These are phyloP conservation scores for Dipteronia sinensis DNA, from an alignment of 345 rosid species.

Conservation along the genomic window DNA sequence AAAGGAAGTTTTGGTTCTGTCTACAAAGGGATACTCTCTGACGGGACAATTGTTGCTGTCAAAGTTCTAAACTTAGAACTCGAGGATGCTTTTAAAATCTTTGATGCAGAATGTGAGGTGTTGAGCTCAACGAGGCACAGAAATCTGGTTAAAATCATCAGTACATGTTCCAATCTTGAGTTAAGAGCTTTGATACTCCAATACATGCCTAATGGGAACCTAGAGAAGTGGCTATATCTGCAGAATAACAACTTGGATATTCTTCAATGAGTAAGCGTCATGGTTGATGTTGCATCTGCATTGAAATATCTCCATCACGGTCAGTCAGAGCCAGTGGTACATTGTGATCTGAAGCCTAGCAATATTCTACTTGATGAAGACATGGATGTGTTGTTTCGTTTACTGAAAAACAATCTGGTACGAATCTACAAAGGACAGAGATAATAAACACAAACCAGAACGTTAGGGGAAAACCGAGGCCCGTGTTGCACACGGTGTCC, in stretches of 20 bases:
- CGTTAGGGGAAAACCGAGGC: too few species aligned
- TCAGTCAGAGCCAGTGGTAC: constrained; percentile 10
- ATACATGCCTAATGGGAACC: constrained; percentile 13
- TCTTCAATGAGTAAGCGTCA: constrained; percentile 1
- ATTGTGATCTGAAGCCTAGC: constrained; percentile 30
- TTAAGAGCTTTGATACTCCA: constrained; percentile 18
- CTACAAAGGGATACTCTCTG: constrained; percentile 9
- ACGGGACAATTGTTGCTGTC: constrained; percentile 8
- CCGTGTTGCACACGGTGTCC: too few species aligned
- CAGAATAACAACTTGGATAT: not conserved
- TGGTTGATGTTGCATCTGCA: constrained; percentile 18
- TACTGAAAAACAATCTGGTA: too few species aligned
- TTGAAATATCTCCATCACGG: constrained; percentile 18
- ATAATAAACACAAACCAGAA: too few species aligned
- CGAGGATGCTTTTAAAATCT: constrained; percentile 14
- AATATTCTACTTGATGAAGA: constrained; percentile 22
- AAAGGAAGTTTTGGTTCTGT: constrained; percentile 16
- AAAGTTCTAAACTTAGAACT: constrained; percentile 4
- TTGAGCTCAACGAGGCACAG: constrained; percentile 2
- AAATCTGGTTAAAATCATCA: constrained; percentile 17
- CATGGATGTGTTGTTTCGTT: too few species aligned
- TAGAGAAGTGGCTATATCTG: constrained; percentile 14
- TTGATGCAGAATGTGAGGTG: constrained; percentile 16
- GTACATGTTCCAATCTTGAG: not conserved
- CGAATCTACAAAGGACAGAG: too few species aligned